Base-by-base conservation (phyloP, 208 protist genomes). In the Crithidia mellificae region DNA sequence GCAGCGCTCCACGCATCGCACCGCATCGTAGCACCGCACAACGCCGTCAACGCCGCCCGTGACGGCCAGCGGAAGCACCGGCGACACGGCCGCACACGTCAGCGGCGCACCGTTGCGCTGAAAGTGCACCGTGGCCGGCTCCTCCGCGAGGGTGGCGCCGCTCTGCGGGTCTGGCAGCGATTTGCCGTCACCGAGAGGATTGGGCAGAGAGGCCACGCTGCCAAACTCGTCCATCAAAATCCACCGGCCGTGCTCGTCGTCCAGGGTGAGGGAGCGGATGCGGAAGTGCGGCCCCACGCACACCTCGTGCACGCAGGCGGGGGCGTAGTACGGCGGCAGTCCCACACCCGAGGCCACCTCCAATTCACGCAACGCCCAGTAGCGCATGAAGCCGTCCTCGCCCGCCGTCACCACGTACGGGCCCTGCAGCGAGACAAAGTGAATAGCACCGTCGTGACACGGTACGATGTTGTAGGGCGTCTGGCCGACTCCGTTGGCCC, bases 371-470 rank as follows among this genome's bases (percentile, higher is more conserved):
- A 96, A 77, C 46, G 89, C 68, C 98, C 98, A 99, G 56, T 93
- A 93, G n/a, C 96, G 84, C 49, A 99, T 89, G 61, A 86, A 95
- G 24, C 98, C 98, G 72, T 99, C 98, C 24, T 94, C 77, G 25
- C 98, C 98, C 15, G 90, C 97, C 14, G 97, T 97, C 29, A 99
- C 81, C 11, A 99, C 72, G 7, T 87, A 82, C 27, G 53, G 46
- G 19, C 68, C 83, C 38, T 95, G 72, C 44, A 98, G 81, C 29
- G 83, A 63, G 12, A 99, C 83, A 11, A 89, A 80, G 62, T 97
- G 90, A 56, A 98, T 96, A 44, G 79, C 68, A 20, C 96, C 97
- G 15, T 96, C 87, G 70, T 96, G 91, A 51, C 83, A 91, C 15
- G 88, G 80, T 7, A 68, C 30, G 61, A 71, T 63, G 57, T 67